Evolutionary conservation across 148 eudicot species (phyloP), one percentile per base, ranked within the genome.

Genomic region (Pharnaceum exiguum): DNA sequence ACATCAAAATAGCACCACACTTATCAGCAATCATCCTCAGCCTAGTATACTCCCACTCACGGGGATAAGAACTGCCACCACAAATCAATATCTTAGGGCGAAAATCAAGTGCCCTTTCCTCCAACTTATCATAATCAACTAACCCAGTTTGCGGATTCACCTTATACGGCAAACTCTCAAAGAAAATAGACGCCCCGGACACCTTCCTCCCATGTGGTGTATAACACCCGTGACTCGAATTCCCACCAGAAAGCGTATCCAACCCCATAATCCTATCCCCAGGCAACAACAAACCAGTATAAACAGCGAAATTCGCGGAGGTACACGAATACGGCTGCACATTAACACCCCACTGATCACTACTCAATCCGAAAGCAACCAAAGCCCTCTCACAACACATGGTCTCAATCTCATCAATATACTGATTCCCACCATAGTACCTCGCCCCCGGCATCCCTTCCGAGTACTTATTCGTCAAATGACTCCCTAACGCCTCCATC

Each of bases 321-420:
- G 96, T 85, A 55, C 98, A 85, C 0, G 98, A 91, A 52, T 87
- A 91, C 3, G 96, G 94, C 60, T 91, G 98, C 35, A 91, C 98
- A 72, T 91, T 85, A 4, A 91, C 98, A 42, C 96, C 98, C 98
- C 98, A 91, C 44, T 70, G 60, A 35, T 80, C 90, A 0, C 77
- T 32, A 51, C 63, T 82, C 3, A 91, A 68, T 3, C 77, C 81
- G 70, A 87, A 91, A 31, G 96, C 98, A 5, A 76, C 74, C 73
- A 91, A 76, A 3, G 96, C 98, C 1, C 98, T 82, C 10, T 79
- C 77, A 27, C 89, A 71, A 38, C 98, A 91, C 9, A 91, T 52
- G 1, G 55, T 70, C 66, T 87, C 98, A 17, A 91, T 87, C 69
- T 87, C 88, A 51, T 91, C 98, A 24, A 91, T 91, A 59, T 77